Percentiles rank a stretch among this genome's conserved stretches.
These are phyloP conservation scores for Leccinum fibrillosum DNA, from an alignment of 768 basidiomycete species.

Conservation along the genomic window DNA sequence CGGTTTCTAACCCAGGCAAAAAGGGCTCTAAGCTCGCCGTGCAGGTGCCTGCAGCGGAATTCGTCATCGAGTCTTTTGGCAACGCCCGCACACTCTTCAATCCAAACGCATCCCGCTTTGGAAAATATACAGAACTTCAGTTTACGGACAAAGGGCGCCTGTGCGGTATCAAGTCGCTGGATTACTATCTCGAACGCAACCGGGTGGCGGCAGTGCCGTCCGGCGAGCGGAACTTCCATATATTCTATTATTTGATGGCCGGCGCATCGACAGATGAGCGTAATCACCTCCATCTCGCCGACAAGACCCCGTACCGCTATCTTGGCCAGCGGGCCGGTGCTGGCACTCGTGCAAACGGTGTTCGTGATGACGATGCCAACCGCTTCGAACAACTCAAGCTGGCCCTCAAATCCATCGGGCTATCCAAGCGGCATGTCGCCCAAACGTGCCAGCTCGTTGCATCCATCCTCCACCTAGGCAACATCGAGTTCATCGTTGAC, in stretches of 20 bases:
- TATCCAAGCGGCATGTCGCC: conserved; percentile 93
- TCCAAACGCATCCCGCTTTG: conserved; percentile 93
- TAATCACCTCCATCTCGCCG: conserved; percentile 79
- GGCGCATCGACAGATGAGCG: conserved; percentile 88
- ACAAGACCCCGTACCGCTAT: conserved; percentile 83
- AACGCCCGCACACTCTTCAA: conserved; percentile 91
- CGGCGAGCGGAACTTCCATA: conserved; percentile 96
- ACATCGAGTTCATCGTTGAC: conserved; percentile 89
- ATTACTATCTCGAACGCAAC: conserved; percentile 92
- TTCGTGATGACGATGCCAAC: conserved; percentile 73
- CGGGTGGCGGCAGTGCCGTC: conserved; percentile 83
- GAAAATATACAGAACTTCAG: conserved; percentile 97
- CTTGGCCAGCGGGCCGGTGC: conserved; percentile 57
- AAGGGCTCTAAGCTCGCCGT: conserved; percentile 85
- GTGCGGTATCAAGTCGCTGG: conserved; percentile 88
- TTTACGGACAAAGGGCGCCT: conserved; percentile 91
- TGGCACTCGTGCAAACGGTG: conserved; percentile 36
- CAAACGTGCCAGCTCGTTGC: conserved; percentile 95
- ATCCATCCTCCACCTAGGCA: conserved; percentile 94
- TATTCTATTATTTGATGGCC: conserved; percentile 94
- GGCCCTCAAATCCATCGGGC: conserved; percentile 88
- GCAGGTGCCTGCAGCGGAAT: conserved; percentile 91
- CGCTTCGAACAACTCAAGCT: conserved; percentile 93
- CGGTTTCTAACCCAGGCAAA: conserved; percentile 85
- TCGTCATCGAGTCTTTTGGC: conserved; percentile 93